These are phyloP conservation scores for Nicotiana noctiflora DNA, from an alignment of 257 asterid species.

Conservation along the genomic window DNA sequence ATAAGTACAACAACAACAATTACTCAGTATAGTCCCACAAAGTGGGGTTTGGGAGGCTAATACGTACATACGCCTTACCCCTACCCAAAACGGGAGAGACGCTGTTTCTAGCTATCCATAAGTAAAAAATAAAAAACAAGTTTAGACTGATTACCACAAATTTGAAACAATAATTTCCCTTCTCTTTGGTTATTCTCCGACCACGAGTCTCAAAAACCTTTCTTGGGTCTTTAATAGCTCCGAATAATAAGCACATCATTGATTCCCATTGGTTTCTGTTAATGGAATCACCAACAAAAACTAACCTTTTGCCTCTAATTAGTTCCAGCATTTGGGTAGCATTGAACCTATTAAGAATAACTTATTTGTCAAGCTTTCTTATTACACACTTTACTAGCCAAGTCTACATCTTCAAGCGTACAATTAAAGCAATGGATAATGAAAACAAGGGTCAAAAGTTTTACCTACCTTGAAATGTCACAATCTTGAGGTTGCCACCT, in stretches of 20 bases:
- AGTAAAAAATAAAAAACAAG: neutral
- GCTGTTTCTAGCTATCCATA: neutral
- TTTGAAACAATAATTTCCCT: slow-evolving; percentile 70
- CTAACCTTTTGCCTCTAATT: slow-evolving; percentile 82
- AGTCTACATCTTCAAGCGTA: neutral
- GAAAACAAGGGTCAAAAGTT: neutral
- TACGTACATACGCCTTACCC: too few species aligned
- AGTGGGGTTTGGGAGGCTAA: too few species aligned
- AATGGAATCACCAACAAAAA: slow-evolving; percentile 83
- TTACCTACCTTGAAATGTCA: slow-evolving; percentile 90
- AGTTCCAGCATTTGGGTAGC: slow-evolving; percentile 73
- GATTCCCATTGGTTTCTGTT: slow-evolving; percentile 97
- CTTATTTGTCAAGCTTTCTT: neutral
- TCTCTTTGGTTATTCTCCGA: slow-evolving; percentile 74
- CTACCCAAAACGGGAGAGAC: too few species aligned
- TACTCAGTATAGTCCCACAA: too few species aligned
- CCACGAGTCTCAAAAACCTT: slow-evolving; percentile 77
- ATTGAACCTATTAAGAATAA: slow-evolving; percentile 46
- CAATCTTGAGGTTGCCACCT: slow-evolving; percentile 91
- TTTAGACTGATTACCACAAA: slow-evolving; percentile 52
- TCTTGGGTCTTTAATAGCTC: slow-evolving; percentile 69
- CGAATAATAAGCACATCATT: slow-evolving; percentile 76
- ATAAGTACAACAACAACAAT: too few species aligned
- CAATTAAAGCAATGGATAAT: neutral
- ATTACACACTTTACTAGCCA: neutral